These are phyloP conservation scores for Onygenales sp. DNA, from an alignment of 2,329 filamentous ascomycete genomes.

Conservation along the genomic window DNA sequence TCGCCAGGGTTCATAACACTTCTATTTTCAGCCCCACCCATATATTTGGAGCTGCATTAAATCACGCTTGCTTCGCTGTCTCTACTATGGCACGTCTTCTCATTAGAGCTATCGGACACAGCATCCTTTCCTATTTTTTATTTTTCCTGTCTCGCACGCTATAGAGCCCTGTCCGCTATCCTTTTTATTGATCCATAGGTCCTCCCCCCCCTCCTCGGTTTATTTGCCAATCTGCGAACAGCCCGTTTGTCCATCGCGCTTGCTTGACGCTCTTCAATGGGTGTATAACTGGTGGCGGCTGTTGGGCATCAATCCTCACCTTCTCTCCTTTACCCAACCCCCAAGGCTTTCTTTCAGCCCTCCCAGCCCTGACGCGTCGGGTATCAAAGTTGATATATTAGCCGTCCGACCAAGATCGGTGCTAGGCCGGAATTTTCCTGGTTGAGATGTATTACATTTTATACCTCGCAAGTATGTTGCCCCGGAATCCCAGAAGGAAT, in stretches of 20 bases:
- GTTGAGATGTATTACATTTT: conserved; percentile 44
- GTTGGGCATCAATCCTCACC: conserved; percentile 18
- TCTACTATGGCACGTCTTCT: conserved; percentile 10
- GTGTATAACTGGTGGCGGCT: conserved; percentile 12
- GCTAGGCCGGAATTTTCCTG: conserved; percentile 12
- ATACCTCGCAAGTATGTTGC: conserved; percentile 63
- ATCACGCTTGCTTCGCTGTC: conserved; percentile 16
- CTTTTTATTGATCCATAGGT: conserved; percentile 7
- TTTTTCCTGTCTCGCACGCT: conserved; percentile 1
- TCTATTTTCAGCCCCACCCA: conserved; percentile 22
- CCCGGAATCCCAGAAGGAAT: conserved; percentile 11
- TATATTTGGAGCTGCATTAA: conserved; percentile 21
- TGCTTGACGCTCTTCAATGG: not conserved
- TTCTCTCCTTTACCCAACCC: conserved; percentile 7
- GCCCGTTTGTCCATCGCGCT: not conserved
- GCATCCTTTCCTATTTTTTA: not conserved
- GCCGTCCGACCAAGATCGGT: conserved; percentile 12
- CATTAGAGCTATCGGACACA: not conserved
- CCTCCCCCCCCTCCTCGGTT: conserved; percentile 2
- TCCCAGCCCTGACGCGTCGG: conserved; percentile 1
- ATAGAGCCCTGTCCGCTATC: conserved; percentile 4
- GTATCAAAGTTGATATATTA: conserved; percentile 6
- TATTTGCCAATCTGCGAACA: conserved; percentile 10
- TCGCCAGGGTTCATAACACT: conserved; percentile 6
- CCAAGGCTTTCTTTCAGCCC: conserved; percentile 13